phyloP scores from a whole-genome alignment of 345 rosid species.

The Populus pruinosa region DNA sequence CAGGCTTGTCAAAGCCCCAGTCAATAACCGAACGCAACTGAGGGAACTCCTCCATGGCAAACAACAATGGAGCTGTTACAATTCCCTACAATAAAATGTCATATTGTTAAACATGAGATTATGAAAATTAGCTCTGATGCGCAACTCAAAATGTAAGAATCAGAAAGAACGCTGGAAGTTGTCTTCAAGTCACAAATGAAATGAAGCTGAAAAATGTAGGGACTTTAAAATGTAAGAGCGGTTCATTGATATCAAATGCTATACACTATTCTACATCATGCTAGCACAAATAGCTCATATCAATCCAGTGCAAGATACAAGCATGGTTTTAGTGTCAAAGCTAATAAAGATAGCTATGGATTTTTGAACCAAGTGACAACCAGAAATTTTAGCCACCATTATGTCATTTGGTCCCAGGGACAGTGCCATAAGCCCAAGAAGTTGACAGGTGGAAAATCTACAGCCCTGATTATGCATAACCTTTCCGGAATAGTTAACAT shows the following conservation, averaged over 20 bases:
- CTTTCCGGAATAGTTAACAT: no score
- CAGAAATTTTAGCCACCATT: no score
- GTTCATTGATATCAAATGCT: not conserved
- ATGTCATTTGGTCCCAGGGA: no score
- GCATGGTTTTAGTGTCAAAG: not conserved
- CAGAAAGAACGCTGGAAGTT: not conserved
- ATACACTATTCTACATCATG: not conserved
- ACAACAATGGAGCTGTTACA: conserved; percentile 76
- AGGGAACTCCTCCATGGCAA: conserved; percentile 90
- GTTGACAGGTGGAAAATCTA: no score
- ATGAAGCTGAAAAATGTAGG: not conserved
- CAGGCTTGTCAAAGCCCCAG: conserved; percentile 61
- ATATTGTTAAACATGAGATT: no score
- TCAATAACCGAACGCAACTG: conserved; percentile 59
- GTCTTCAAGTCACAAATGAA: not conserved
- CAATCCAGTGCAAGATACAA: not conserved
- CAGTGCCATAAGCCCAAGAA: no score
- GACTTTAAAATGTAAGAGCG: not conserved
- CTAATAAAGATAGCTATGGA: not conserved
- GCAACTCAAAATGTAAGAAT: not conserved
- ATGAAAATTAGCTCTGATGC: not conserved
- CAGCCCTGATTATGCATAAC: no score
- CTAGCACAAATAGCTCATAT: not conserved
- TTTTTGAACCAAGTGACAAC: no score
- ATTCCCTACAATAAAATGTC: conserved; percentile 46